Conservation (phyloP, 2,329 filamentous ascomycete species). For the Microdochium trichocladiopsis region DNA sequence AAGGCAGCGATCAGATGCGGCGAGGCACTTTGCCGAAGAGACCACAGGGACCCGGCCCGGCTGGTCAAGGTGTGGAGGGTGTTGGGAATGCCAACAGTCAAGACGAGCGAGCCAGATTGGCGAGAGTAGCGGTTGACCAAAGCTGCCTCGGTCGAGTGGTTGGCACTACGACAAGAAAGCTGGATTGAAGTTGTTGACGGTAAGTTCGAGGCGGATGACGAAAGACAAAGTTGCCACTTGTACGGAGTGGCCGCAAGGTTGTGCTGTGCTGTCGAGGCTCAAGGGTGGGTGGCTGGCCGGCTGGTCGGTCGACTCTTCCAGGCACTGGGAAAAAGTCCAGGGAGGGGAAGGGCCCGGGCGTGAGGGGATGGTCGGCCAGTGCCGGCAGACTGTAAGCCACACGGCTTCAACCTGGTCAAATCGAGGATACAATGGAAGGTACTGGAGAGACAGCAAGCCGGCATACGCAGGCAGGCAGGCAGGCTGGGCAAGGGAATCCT, state of each 20-base stretch:
- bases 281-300: neutral
- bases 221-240: neutral
- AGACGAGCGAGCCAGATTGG: no score
- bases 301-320: neutral
- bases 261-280: neutral
- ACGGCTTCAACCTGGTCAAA: neutral
- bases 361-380: neutral
- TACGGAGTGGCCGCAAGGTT: neutral
- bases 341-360: neutral
- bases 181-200: neutral
- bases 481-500: no score
- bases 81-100: no score
- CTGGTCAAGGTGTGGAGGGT: no score
- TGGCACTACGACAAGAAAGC: no score
- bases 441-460: no score
- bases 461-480: no score
- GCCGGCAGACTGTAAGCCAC: neutral
- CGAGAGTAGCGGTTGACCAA: neutral
- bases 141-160: neutral
- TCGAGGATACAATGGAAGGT: no score
- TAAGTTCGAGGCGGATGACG: neutral
- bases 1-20: no score
- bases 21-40: no score
- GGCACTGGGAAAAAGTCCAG: neutral
- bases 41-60: no score